These are phyloP conservation scores for Aspergillus saccharolyticus DNA, from an alignment of 495 filamentous ascomycete genomes.

Conservation along the genomic window DNA sequence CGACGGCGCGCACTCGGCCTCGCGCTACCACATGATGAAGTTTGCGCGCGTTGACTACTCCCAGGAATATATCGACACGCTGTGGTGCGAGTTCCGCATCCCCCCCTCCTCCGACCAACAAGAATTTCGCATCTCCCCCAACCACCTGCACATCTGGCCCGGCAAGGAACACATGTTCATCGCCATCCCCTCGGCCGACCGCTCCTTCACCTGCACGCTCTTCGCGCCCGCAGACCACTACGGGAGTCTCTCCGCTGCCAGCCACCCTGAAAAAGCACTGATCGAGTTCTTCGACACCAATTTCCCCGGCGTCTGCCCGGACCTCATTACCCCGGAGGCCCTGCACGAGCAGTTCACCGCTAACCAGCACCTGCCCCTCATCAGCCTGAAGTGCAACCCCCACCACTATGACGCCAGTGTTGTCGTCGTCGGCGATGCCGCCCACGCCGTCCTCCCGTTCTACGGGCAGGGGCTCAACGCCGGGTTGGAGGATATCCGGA, in stretches of 20 bases:
- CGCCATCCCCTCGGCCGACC: conserved; percentile 82
- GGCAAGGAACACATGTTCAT: conserved; percentile 95
- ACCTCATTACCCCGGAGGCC: conserved; percentile 65
- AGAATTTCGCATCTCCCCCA: conserved; percentile 76
- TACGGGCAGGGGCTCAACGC: conserved; percentile 89
- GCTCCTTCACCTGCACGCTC: conserved; percentile 91
- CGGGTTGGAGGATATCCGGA: conserved; percentile 76
- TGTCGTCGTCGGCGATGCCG: conserved; percentile 88
- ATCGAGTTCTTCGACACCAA: conserved; percentile 68
- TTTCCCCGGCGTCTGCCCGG: conserved; percentile 80
- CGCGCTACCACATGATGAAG: conserved; percentile 92
- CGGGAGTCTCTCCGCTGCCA: conserved; percentile 48
- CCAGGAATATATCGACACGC: conserved; percentile 91
- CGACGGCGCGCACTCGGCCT: conserved; percentile 89
- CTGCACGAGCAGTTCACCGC: conserved; percentile 64
- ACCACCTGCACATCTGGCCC: conserved; percentile 98
- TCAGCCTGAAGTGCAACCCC: conserved; percentile 85
- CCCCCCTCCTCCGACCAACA: conserved; percentile 45
- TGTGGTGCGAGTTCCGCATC: conserved; percentile 97
- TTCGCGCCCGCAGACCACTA: conserved; percentile 64
- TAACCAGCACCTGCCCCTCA: conserved; percentile 87
- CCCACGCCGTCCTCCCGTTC: conserved; percentile 97
- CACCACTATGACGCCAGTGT: conserved; percentile 74
- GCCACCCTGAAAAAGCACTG: conserved; percentile 45
- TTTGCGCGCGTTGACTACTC: conserved; percentile 81